Evolutionary conservation across 495 filamentous ascomycete genomes (phyloP), one percentile per base, ranked within the genome.

Genomic region (Aspergillus affinis): DNA sequence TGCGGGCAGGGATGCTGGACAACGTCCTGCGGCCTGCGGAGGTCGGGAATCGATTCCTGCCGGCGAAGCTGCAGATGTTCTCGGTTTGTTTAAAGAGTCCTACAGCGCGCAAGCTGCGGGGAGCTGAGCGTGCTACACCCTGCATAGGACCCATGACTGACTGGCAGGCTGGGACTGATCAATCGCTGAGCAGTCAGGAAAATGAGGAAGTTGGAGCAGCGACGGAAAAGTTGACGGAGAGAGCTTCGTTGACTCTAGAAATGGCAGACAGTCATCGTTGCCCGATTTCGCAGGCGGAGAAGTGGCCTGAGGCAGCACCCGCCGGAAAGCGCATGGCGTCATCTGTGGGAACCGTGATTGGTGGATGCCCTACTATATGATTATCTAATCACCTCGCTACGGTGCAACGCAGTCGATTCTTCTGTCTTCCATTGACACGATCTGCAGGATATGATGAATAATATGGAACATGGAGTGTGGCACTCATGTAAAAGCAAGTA

Each of bases 91-190:
- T 71, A 58, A 65, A 62, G 59, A 58, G 58, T 44, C 27, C 30
- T 6, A 58, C 49, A 23, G 58, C 56, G 50, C 57, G 59, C 8
- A 68, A 21, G 7, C 58, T 56, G 44, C 67, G 69, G n/a, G 65
- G 68, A 48, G 65, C 72, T 32, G 56, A 61, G 48, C 70, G 66
- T 8, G 62, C 47, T 47, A 59, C 61, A n/a, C 60, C 56, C 48
- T 68, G 65, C 20, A 73, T 32, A n/a, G 70, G 67, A 46, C 59
- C 64, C 69, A 75, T 74, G 15, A 23, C 55, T 48, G 23, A 21
- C 26, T 57, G 18, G 10, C 19, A 36, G 19, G 26, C 47, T 12
- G 41, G 12, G 52, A 48, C 1, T 4, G 36, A 15, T 1, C 3
- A 41, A 41, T 41, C 13, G 13, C 13, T 41, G 36, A 6, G 3